Base-by-base conservation (phyloP, 1,284 basidiomycete genomes). In the Phellinidium pouzarii region DNA sequence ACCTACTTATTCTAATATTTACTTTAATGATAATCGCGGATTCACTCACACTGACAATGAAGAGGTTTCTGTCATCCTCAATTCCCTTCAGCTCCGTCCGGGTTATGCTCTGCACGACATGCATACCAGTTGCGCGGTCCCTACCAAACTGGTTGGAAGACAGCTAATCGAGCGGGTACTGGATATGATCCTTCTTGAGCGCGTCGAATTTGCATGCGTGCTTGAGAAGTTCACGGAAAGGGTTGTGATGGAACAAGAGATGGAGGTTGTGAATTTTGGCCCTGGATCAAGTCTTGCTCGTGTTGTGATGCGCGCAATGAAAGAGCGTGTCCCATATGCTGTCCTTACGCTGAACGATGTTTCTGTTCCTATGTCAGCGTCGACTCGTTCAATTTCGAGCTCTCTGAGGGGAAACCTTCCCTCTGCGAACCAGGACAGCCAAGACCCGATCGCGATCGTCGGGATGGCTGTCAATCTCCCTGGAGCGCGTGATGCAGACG, bases 391-490 rank as follows among this genome's bases (percentile, higher is more conserved):
- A 31, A 5, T 44, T 25, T 22, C 41, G 19, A 37, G 7, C 22
- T 23, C 55, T n/a, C 43, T 45, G 25, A 43, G n/a, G 19, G 26
- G 23, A 26, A 54, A 52, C 43, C 55, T 62, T 36, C 66, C 70
- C 23, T n/a, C 41, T 38, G 31, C 29, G 19, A 34, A 48, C 5
- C 17, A 11, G 4, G 22, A 22, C 36, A 31, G 38, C 41, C 73
- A 76, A 55, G 78, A 80, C 45, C 74, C 80, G 2, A 77, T 87
- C 45, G 84, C 85, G 1, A 77, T 87, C 54, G 69, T 85, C 48
- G 85, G 84, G 6, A 85, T 87, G 82, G 78, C 82, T 1, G 70
- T 79, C 37, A 76, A 79, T 51, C 72, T 84, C 62, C 84, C 84
- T 0, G 79, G 81, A 1, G 81, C 83, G 4, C 61, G 65, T 1